Conservation (phyloP, 306 rosid genomes). For the Castanea crenata region DNA sequence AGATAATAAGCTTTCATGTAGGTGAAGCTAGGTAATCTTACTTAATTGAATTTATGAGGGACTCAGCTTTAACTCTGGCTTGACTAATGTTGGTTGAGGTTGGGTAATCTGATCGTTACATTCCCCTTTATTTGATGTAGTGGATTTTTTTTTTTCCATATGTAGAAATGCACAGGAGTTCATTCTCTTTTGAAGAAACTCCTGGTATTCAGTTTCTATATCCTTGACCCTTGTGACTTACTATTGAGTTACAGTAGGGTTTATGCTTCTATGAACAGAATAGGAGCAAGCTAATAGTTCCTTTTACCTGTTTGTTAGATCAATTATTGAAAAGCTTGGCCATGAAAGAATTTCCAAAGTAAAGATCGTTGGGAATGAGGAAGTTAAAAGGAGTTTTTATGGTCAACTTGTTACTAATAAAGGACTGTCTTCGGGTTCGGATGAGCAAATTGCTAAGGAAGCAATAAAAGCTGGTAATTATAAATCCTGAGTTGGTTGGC, state of each 20-base stretch:
- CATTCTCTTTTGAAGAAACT: slow-evolving; percentile 11
- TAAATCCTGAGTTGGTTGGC: slow-evolving; percentile 17
- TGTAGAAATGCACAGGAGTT: background rate
- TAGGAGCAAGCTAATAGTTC: slow-evolving; percentile 29
- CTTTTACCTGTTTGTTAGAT: slow-evolving; percentile 38
- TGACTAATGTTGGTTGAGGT: background rate
- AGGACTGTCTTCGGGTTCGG: slow-evolving; percentile 53
- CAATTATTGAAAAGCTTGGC: slow-evolving; percentile 73
- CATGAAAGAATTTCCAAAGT: slow-evolving; percentile 59
- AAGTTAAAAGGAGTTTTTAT: slow-evolving; percentile 74
- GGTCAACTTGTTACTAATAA: slow-evolving; percentile 52
- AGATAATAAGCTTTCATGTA: too few species aligned
- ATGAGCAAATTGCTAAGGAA: slow-evolving; percentile 76
- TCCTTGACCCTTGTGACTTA: slow-evolving; percentile 11
- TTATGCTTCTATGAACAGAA: background rate
- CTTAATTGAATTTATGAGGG: background rate
- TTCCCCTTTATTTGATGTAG: background rate
- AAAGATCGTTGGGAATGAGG: slow-evolving; percentile 64
- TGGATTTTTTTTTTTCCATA: background rate
- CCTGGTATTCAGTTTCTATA: slow-evolving; percentile 13
- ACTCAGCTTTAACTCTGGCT: background rate
- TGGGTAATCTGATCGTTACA: background rate
- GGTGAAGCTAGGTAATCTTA: too few species aligned
- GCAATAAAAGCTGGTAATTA: slow-evolving; percentile 72
- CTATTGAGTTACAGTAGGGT: slow-evolving; percentile 10